Base-by-base conservation (phyloP, 169 alveolate genomes). In the Plasmodium chabaudi region DNA sequence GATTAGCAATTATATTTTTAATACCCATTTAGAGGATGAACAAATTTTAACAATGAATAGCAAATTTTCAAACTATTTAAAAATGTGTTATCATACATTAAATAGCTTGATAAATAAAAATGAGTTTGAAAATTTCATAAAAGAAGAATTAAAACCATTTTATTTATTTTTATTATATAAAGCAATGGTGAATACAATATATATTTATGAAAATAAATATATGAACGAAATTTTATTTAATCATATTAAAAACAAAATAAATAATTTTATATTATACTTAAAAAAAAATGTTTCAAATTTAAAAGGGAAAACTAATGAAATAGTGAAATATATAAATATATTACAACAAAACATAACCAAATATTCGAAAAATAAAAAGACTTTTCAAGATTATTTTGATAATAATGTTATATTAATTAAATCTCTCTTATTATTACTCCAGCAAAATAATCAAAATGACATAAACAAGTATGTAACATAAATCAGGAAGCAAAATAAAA, bases 261-360 rank as follows among this genome's bases (percentile, higher is more conserved):
- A 65, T 46, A 53, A 53, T 0, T 5, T 65, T 44, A 46, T 65
- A 17, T n/a, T 56, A 44, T 19, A 21, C 7, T 23, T 79, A 65
- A 55, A 79, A 65, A 79, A 79, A 27, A 68, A 59, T 23, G 27
- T 19, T 19, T 42, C 6, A 9, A 15, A 57, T 34, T 12, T 69
- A 65, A 79, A 53, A 39, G 89, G 89, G 21, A 64, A 64, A 79
- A 79, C 79, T n/a, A 79, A 79, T 67, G 89, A 64, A 79, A 15
- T 79, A 27, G 47, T 79, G 64, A 79, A 67, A 67, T 79, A 79
- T 79, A 53, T 79, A 67, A 56, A 79, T 65, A 79, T 79, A 39
- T 44, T 79, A 34, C 77, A 79, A 60, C 89, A 79, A 59, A 79
- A 79, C 67, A 53, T 79, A 53, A 53, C 55, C 19, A 57, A 34